phyloP scores from a whole-genome alignment of 108 stramenopile genomes.

The Parietichytrium sp. region DNA sequence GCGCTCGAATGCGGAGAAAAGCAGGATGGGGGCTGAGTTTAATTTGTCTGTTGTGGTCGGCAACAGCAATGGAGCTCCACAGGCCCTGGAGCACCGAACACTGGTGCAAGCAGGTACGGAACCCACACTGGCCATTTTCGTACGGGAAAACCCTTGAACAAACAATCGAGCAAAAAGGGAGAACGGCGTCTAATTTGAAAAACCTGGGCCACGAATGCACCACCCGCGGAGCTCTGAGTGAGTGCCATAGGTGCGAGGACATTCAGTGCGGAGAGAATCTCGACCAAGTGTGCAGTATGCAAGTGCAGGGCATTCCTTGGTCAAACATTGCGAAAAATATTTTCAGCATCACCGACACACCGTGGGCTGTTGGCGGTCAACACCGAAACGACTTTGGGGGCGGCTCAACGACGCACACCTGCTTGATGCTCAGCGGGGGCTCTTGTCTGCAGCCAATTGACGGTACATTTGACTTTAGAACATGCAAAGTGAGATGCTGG shows the following conservation, averaged over 20 bases:
- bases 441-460: constrained; percentile 52
- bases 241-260: constrained; percentile 78
- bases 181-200: constrained; percentile 66
- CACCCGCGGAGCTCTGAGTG: constrained; percentile 63
- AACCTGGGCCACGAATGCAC: constrained; percentile 72
- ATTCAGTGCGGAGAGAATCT: constrained; percentile 59
- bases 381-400: constrained; percentile 77
- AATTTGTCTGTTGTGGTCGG: no score
- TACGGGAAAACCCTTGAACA: constrained; percentile 71
- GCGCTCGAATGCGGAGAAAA: no score
- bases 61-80: constrained; percentile 57
- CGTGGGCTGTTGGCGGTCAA: constrained; percentile 75
- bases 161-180: constrained; percentile 70
- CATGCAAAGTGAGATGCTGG: constrained; percentile 72
- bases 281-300: constrained; percentile 59
- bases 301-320: constrained; percentile 71
- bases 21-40: no score
- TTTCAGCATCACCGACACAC: constrained; percentile 68
- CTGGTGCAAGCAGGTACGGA: constrained; percentile 62
- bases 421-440: constrained; percentile 65
- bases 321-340: constrained; percentile 61
- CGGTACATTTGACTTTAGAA: constrained; percentile 61
- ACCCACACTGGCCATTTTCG: constrained; percentile 74
- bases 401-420: constrained; percentile 62
- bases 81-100: constrained; percentile 63